phyloP scores from a whole-genome alignment of 129 eudicot genomes.

The Glebionis coronaria region DNA sequence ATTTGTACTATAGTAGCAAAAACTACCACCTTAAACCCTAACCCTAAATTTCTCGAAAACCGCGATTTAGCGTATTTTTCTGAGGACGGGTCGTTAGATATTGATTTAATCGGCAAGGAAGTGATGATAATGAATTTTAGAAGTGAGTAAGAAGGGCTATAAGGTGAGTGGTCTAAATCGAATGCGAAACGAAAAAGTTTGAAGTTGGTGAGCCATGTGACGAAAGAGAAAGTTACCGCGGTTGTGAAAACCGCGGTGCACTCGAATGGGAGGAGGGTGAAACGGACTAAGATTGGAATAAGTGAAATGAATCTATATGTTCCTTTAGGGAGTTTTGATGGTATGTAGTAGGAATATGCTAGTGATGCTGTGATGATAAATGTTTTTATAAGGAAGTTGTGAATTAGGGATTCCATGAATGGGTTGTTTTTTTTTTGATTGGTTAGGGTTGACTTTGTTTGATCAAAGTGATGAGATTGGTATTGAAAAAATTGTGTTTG shows the following conservation, averaged over 20 bases:
- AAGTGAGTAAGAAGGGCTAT: slow-evolving; percentile 25
- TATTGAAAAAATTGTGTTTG: background rate
- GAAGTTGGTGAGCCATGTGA: slow-evolving; percentile 48
- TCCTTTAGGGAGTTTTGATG: slow-evolving; percentile 48
- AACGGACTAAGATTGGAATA: slow-evolving; percentile 39
- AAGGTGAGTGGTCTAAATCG: slow-evolving; percentile 29
- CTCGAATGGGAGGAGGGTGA: slow-evolving; percentile 42
- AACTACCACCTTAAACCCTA: slow-evolving; percentile 8
- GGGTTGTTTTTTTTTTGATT: background rate
- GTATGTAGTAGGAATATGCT: slow-evolving; percentile 42
- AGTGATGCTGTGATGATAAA: slow-evolving; percentile 25
- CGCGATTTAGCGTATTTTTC: background rate
- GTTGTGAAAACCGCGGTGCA: slow-evolving; percentile 31
- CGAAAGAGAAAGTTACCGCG: slow-evolving; percentile 43
- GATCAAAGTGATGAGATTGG: slow-evolving; percentile 3
- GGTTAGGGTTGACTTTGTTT: background rate
- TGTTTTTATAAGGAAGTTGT: slow-evolving; percentile 11
- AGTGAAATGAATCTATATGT: slow-evolving; percentile 44
- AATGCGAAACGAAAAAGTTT: slow-evolving; percentile 49
- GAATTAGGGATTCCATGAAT: slow-evolving; percentile 21
- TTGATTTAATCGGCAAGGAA: slow-evolving; percentile 37
- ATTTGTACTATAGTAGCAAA: slow-evolving; percentile 2
- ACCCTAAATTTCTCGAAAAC: background rate
- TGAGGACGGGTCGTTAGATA: background rate
- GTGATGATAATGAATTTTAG: slow-evolving; percentile 39